phyloP scores from a whole-genome alignment of 2,329 filamentous ascomycete species.

The Aspergillus terreus region DNA sequence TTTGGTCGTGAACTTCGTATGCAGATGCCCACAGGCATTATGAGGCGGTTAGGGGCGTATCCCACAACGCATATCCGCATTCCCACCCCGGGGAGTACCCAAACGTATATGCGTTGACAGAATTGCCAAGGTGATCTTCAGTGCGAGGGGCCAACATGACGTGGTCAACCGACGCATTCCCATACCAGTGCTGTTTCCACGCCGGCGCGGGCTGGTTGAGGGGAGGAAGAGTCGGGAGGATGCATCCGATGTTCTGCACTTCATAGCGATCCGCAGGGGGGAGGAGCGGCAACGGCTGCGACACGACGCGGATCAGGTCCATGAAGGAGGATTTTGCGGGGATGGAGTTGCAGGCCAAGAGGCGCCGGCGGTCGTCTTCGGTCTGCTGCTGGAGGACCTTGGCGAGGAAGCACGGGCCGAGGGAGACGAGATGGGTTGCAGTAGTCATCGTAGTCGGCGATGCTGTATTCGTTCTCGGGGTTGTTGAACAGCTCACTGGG shows the following conservation, averaged over 20 bases:
- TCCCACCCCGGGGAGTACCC: neutral
- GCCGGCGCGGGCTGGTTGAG: constrained; percentile 8
- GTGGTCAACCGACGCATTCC: neutral
- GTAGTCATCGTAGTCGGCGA: constrained; percentile 13
- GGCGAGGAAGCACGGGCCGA: constrained; percentile 12
- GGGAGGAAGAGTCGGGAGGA: constrained; percentile 4
- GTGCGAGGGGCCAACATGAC: neutral
- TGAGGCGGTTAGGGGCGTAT: neutral
- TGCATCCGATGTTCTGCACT: neutral
- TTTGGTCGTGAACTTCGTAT: neutral
- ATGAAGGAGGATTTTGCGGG: constrained; percentile 14
- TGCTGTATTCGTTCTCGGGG: neutral
- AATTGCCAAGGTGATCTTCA: no score
- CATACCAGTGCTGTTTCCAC: constrained; percentile 13
- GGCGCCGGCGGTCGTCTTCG: constrained; percentile 6
- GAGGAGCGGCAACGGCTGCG: constrained; percentile 2
- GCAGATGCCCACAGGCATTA: neutral
- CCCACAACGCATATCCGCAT: neutral
- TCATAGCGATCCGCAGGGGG: constrained; percentile 8
- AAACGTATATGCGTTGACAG: no score
- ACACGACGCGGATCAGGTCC: constrained; percentile 9
- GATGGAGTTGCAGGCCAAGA: constrained; percentile 12
- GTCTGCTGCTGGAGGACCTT: constrained; percentile 8
- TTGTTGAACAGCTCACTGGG: constrained; percentile 6
- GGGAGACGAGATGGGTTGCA: constrained; percentile 15